Conservation (phyloP, 2,329 filamentous ascomycete species). For the Coleophoma cylindrospora region DNA sequence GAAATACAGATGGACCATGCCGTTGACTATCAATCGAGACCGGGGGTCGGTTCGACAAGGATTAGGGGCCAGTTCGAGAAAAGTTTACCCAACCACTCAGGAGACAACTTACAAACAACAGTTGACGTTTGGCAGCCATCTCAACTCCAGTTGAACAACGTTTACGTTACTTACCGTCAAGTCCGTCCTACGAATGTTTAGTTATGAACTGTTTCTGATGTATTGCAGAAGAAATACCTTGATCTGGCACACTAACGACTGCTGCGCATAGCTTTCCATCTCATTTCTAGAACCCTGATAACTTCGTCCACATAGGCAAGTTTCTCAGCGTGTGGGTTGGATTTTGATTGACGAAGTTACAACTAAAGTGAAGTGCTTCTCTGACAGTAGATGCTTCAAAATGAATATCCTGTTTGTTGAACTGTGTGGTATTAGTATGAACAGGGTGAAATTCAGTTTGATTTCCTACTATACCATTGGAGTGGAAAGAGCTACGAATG, state of each 20-base stretch:
- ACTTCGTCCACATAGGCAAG: slow-evolving; percentile 84
- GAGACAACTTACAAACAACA: slow-evolving; percentile 51
- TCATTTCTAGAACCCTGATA: slow-evolving; percentile 89
- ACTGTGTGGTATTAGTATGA: slow-evolving; percentile 34
- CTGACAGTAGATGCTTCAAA: slow-evolving; percentile 79
- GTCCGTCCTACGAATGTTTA: slow-evolving; percentile 26
- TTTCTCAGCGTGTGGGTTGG: slow-evolving; percentile 71
- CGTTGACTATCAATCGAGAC: slow-evolving; percentile 90
- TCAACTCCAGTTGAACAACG: slow-evolving; percentile 92
- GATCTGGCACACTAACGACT: slow-evolving; percentile 82
- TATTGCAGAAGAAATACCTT: slow-evolving; percentile 42
- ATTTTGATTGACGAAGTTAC: slow-evolving; percentile 73
- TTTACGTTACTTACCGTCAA: slow-evolving; percentile 66
- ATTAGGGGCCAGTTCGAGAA: slow-evolving; percentile 28
- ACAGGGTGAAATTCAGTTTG: no score
- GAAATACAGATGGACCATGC: slow-evolving; percentile 90
- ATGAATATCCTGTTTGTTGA: slow-evolving; percentile 85
- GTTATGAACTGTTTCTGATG: no score
- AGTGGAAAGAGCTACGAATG: no score
- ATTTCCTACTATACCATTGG: no score
- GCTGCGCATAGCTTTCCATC: slow-evolving; percentile 90
- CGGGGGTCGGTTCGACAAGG: slow-evolving; percentile 91
- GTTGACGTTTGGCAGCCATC: slow-evolving; percentile 82
- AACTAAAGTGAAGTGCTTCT: slow-evolving; percentile 82
- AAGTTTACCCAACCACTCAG: no score